A percentile compares a stretch with the other conserved stretches of the same genome.
These are phyloP conservation scores for Saposhnikovia divaricata DNA, from an alignment of 129 eudicot genomes.

Conservation along the genomic window DNA sequence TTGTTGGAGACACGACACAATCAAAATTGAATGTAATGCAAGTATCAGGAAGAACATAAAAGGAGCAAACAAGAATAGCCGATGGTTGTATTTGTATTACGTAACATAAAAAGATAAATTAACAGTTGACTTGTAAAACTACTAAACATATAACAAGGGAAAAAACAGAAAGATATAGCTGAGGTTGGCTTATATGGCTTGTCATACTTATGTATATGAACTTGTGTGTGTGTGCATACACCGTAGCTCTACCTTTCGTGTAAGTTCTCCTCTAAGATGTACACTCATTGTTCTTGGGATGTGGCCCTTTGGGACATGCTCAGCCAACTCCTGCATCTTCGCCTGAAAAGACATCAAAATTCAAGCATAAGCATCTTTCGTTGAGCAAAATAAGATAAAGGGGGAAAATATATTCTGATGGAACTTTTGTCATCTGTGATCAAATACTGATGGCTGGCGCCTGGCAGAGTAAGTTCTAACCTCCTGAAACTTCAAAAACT, in stretches of 20 bases:
- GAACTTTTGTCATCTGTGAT: background rate
- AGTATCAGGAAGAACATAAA: too few relatives aligned
- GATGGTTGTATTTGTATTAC: background rate
- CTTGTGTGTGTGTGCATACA: background rate
- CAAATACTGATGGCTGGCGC: background rate
- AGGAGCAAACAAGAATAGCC: background rate
- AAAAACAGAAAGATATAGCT: background rate
- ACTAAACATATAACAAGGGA: background rate
- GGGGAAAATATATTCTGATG: background rate
- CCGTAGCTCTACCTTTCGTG: conserved; percentile 62
- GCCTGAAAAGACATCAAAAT: conserved; percentile 43
- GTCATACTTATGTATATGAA: background rate
- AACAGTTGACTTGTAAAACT: background rate
- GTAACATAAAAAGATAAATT: background rate
- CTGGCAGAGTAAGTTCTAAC: conserved; percentile 19
- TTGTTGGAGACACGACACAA: background rate
- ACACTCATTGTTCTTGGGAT: conserved; percentile 88
- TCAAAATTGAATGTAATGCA: background rate
- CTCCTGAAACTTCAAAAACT: conserved; percentile 95
- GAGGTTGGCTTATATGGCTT: background rate
- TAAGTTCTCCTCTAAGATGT: conserved; percentile 92
- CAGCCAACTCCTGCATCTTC: conserved; percentile 88
- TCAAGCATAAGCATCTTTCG: background rate
- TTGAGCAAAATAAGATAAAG: background rate
- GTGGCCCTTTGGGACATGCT: conserved; percentile 98